Percentiles rank a stretch among this genome's conserved stretches.
These are phyloP conservation scores for Corchorus olitorius DNA, from an alignment of 345 rosid species.

Conservation along the genomic window DNA sequence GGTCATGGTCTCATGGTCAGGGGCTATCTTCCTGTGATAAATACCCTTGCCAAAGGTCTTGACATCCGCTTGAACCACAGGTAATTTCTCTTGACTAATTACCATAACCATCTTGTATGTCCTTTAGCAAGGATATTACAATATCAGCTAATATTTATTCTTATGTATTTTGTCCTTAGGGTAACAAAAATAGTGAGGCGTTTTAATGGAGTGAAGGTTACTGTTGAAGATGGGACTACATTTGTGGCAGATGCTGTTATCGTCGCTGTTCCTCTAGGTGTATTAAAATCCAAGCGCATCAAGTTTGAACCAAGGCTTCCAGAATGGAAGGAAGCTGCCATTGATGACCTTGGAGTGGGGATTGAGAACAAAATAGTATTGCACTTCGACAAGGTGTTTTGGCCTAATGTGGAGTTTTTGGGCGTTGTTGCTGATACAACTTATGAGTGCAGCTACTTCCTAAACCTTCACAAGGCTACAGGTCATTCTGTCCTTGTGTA, in stretches of 20 bases:
- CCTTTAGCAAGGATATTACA: neutral
- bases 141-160: neutral
- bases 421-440: conserved; percentile 93
- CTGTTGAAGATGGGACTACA: conserved; percentile 66
- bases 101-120: neutral
- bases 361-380: conserved; percentile 83
- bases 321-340: conserved; percentile 95
- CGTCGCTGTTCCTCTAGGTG: conserved; percentile 85
- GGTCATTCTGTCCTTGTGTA: conserved; percentile 86
- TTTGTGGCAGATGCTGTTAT: conserved; percentile 85
- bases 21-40: conserved; percentile 93
- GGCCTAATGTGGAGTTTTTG: conserved; percentile 98
- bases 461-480: conserved; percentile 97
- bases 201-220: conserved; percentile 77
- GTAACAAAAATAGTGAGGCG: conserved; percentile 72
- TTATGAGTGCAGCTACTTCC: conserved; percentile 89
- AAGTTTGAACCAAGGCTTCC: conserved; percentile 84
- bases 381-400: conserved; percentile 85
- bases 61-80: conserved; percentile 85
- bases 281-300: conserved; percentile 66
- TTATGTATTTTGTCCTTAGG: conserved; percentile 37
- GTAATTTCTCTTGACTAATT: conserved; percentile 34
- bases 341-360: conserved; percentile 85
- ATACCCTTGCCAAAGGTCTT: conserved; percentile 93
- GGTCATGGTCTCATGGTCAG: conserved; percentile 99